A percentile compares a stretch with the other conserved stretches of the same genome.
Evolutionary conservation across 176 grass and related monocot genomes (phyloP).

Genomic region (Hordeum vulgare): DNA sequence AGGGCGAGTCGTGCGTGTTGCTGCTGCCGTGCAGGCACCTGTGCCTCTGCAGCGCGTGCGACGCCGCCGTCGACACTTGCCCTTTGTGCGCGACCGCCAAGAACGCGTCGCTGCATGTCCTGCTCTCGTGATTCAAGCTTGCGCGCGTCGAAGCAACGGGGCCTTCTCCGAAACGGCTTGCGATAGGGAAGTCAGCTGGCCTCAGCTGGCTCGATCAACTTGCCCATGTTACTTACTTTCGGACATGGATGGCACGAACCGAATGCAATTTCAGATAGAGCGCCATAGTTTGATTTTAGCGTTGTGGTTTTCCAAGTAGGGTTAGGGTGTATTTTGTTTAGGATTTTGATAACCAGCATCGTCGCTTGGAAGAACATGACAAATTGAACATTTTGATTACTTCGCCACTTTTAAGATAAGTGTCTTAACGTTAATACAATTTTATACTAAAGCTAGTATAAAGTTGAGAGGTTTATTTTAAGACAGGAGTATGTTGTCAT

Average conservation of each 20-base stretch:
- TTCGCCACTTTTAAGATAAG: too few species aligned
- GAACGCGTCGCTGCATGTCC: slow-evolving; percentile 50
- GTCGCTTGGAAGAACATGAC: too few species aligned
- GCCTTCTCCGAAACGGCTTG: not conserved
- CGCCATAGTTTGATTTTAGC: not conserved
- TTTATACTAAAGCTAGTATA: too few species aligned
- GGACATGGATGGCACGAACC: not conserved
- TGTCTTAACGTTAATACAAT: too few species aligned
- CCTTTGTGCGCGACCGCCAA: slow-evolving; percentile 39
- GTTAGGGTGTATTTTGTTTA: not conserved
- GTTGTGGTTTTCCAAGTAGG: not conserved
- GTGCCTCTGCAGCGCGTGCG: slow-evolving; percentile 45
- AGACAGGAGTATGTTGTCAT: too few species aligned
- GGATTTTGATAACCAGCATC: not conserved
- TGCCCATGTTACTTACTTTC: not conserved
- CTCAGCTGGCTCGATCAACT: not conserved
- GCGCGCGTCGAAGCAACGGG: not conserved
- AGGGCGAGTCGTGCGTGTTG: slow-evolving; percentile 28
- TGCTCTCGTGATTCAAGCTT: slow-evolving; percentile 8
- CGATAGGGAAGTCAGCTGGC: not conserved
- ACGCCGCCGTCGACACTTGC: slow-evolving; percentile 16
- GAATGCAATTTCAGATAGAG: not conserved
- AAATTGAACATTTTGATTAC: too few species aligned
- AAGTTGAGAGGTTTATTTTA: too few species aligned
- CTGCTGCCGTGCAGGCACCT: slow-evolving; percentile 72